These are phyloP conservation scores for Diplodia scrobiculata DNA, from an alignment of 2,329 filamentous ascomycete genomes.

Conservation along the genomic window DNA sequence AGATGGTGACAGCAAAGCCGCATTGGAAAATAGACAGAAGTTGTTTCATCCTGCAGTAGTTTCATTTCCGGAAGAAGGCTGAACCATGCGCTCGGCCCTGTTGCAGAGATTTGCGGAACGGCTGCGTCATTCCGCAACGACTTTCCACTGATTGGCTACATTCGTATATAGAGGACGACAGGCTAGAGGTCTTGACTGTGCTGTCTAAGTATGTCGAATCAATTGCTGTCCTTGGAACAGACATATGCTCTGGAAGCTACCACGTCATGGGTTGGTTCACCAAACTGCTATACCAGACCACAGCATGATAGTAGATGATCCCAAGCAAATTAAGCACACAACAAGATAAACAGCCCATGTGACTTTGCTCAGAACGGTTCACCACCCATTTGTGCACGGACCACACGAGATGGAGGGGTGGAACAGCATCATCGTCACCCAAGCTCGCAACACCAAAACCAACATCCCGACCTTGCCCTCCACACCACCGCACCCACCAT, in stretches of 20 bases:
- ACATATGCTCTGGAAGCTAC: neutral
- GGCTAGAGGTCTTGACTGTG: neutral
- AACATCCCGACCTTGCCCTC: neutral
- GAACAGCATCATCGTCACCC: neutral
- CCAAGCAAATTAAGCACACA: too few relatives aligned
- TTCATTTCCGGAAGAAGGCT: too few relatives aligned
- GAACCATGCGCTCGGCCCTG: neutral
- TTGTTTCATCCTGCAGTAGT: too few relatives aligned
- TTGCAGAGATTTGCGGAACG: neutral
- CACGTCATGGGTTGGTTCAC: neutral
- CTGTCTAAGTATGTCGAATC: too few relatives aligned
- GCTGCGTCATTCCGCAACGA: neutral
- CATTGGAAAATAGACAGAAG: too few relatives aligned
- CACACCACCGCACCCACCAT: conserved; percentile 22
- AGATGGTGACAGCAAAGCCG: too few relatives aligned
- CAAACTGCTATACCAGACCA: too few relatives aligned
- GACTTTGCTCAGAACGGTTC: too few relatives aligned
- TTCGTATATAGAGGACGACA: neutral
- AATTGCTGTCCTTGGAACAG: neutral
- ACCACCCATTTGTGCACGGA: neutral
- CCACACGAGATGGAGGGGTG: conserved; percentile 2
- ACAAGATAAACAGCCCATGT: neutral
- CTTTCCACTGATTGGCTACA: neutral
- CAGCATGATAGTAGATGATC: too few relatives aligned
- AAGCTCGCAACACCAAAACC: conserved; percentile 5